Evolutionary conservation across 345 rosid genomes (phyloP).

Genomic region (Syzygium aqueum): DNA sequence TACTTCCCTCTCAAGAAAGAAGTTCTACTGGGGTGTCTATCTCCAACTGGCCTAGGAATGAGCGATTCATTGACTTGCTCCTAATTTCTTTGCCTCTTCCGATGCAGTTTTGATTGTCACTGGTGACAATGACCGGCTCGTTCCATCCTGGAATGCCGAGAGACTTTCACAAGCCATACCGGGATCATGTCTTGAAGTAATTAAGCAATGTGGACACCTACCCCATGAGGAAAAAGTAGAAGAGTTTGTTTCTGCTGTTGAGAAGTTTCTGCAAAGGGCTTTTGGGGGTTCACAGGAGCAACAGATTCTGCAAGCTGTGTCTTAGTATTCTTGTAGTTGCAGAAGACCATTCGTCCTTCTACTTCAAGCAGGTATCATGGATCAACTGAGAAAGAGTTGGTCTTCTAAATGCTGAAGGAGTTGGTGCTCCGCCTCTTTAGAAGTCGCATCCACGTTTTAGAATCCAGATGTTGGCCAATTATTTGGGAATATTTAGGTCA

Average conservation of each 20-base stretch:
- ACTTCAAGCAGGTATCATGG: not conserved
- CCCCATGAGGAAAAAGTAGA: constrained; percentile 87
- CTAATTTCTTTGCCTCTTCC: not conserved
- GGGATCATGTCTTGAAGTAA: constrained; percentile 51
- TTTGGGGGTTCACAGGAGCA: constrained; percentile 28
- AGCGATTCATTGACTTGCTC: not conserved
- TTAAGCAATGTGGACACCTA: constrained; percentile 79
- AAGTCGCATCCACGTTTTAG: not conserved
- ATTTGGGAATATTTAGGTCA: not conserved
- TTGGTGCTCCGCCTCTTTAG: not conserved
- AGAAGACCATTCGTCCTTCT: not conserved
- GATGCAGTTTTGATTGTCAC: constrained; percentile 61
- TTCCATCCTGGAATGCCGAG: constrained; percentile 88
- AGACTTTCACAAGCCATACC: constrained; percentile 64
- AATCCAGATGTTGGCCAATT: not conserved
- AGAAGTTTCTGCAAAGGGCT: constrained; percentile 51
- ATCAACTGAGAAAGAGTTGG: not conserved
- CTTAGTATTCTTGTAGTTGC: not conserved
- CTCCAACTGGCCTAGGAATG: not conserved
- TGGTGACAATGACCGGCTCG: constrained; percentile 74
- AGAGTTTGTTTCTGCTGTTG: constrained; percentile 59
- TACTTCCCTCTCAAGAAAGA: not conserved
- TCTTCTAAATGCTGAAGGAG: not conserved
- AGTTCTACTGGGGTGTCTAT: not conserved
- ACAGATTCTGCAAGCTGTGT: constrained; percentile 10